Evolutionary conservation across 2,329 filamentous ascomycete species (phyloP).

Genomic region (Teratosphaeria destructans): DNA sequence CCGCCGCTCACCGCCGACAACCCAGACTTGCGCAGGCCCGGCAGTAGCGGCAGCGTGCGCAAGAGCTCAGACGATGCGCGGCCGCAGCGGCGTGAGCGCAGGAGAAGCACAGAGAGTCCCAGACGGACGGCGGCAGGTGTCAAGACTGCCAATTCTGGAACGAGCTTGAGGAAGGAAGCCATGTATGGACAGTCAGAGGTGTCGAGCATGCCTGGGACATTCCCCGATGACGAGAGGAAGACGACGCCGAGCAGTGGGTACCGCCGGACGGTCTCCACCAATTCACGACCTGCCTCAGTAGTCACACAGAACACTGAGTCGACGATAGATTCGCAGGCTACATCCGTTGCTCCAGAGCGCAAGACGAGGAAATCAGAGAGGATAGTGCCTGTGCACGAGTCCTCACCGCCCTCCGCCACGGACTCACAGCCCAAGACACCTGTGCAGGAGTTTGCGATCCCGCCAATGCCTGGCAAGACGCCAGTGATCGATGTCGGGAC

Average conservation of each 20-base stretch:
- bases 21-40: conserved; percentile 34
- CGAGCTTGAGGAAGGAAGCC: conserved; percentile 33
- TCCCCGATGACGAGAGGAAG: conserved; percentile 27
- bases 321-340: conserved; percentile 36
- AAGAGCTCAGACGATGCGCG: conserved; percentile 28
- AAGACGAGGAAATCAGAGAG: conserved; percentile 21
- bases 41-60: conserved; percentile 35
- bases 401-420: conserved; percentile 30
- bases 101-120: conserved; percentile 32
- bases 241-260: conserved; percentile 28
- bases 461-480: conserved; percentile 1
- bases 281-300: conserved; percentile 29
- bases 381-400: conserved; percentile 27
- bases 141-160: conserved; percentile 30
- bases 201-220: conserved; percentile 28
- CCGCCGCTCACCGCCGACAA: conserved; percentile 37
- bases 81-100: conserved; percentile 27
- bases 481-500: conserved; percentile 7
- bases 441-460: conserved; percentile 22
- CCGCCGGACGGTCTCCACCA: conserved; percentile 20
- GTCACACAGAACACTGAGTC: conserved; percentile 25
- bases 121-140: conserved; percentile 25
- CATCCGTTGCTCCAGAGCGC: conserved; percentile 33
- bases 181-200: conserved; percentile 30
- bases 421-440: conserved; percentile 39